Evolutionary conservation across 2,329 filamentous ascomycete genomes (phyloP), one percentile per base, ranked within the genome.

Genomic region (Cadophora sp.): DNA sequence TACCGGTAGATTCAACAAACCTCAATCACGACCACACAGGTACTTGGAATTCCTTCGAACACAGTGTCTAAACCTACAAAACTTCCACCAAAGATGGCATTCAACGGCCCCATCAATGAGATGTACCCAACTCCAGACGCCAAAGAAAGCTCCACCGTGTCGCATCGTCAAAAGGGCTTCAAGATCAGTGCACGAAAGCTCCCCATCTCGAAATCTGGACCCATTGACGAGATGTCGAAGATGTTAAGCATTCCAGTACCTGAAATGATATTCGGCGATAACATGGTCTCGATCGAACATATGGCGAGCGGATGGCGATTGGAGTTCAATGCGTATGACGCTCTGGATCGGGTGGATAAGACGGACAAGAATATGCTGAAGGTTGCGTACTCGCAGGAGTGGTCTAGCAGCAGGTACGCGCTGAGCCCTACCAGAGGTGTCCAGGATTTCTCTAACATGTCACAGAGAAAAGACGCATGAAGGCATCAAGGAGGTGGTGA

Each of bases 261-360:
- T 9, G 96, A 99, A 82, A 99, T 99, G 96, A 99, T 99, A 72
- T 99, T 99, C 77, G 96, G 96, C 69, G 94, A 99, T 83, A 99
- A 99, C 79, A 83, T 91, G 66, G 89, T 97, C 48, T 82, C 87
- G 7, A 85, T 99, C 68, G 83, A 89, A 62, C 93, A 98, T 81
- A 69, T 81, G n/a, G 84, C 86, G 22, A 89, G 86, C n/a, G 87
- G 89, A 53, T 99, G 94, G 93, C 83, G 83, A 53, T 83, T 98
- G 70, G 81, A 85, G 62, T 99, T 98, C 83, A 91, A 91, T 77
- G 91, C 96, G 24, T 91, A 89, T 73, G 93, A 95, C 77, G 96
- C 95, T 27, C 85, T 99, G 70, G 93, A 97, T 79, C 84, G 85
- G 67, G 96, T 99, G 59, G 95, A 97, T 82, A 99, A 98, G 85